Percentiles rank a stretch among this genome's conserved stretches.
Conservation (phyloP, 495 filamentous ascomycete species). For the Letharia columbiana region DNA sequence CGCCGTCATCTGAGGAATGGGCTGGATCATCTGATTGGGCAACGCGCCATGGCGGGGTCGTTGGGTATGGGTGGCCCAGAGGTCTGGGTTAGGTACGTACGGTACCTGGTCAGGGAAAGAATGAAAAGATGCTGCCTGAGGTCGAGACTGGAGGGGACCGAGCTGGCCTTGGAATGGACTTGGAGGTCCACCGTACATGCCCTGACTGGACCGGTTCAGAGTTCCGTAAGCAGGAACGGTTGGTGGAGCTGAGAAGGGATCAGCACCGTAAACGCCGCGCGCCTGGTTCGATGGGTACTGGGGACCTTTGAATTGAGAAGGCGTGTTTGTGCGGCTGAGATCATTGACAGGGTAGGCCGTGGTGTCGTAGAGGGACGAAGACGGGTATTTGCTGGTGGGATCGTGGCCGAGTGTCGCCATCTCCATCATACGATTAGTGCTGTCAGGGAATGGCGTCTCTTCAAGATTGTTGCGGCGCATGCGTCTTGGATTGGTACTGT, state of each 20-base stretch:
- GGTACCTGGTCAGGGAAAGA: not conserved
- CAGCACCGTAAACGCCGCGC: not conserved
- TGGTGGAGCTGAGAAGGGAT: conserved; percentile 5
- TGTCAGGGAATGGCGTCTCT: not conserved
- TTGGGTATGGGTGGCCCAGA: not conserved
- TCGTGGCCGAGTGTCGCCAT: not conserved
- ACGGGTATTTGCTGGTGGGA: not conserved
- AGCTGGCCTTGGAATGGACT: conserved; percentile 2
- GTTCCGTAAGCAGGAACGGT: not conserved
- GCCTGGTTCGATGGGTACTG: not conserved
- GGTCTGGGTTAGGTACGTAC: not conserved
- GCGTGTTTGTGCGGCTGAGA: not conserved
- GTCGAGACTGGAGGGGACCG: not conserved
- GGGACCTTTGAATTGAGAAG: conserved; percentile 1
- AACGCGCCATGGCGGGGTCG: not conserved
- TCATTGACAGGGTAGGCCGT: not conserved
- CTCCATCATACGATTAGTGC: not conserved
- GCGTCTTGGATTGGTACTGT: not conserved
- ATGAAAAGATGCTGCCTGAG: too few species aligned
- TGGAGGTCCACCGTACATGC: not conserved
- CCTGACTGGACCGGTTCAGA: not conserved
- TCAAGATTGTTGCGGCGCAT: not conserved
- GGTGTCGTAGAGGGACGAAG: not conserved
- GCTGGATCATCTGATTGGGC: not conserved
- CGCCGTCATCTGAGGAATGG: not conserved